phyloP scores from a whole-genome alignment of 2,329 filamentous ascomycete species.

The Zymoseptoria ardabiliae region DNA sequence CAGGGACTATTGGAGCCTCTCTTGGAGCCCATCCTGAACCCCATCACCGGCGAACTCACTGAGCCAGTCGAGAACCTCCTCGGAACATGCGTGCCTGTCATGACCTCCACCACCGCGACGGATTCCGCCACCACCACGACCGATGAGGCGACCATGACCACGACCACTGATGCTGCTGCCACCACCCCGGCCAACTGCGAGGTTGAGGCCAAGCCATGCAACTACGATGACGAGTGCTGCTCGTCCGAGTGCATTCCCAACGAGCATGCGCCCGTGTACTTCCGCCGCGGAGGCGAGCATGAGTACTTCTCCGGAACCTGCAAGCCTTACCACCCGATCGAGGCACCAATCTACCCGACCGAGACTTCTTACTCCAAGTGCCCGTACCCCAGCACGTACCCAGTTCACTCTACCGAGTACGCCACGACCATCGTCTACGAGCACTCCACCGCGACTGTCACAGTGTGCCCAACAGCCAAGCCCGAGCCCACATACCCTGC shows the following conservation, averaged over 20 bases:
- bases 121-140: not conserved
- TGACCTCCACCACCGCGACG: no score
- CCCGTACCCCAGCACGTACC: not conserved
- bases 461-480: not conserved
- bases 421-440: not conserved
- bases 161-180: not conserved
- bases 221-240: no score
- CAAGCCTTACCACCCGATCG: not conserved
- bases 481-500: not conserved
- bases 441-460: not conserved
- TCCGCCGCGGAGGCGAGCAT: no score
- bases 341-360: not conserved
- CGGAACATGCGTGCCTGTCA: no score
- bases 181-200: not conserved
- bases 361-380: not conserved
- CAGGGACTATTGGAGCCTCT: no score
- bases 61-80: no score
- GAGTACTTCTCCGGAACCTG: no score
- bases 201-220: no score
- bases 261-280: no score
- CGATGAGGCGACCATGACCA: not conserved
- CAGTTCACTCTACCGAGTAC: not conserved
- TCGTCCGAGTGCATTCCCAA: no score
- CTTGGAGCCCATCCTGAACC: no score
- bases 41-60: no score